Conservation (phyloP, 1,284 basidiomycete species). For the Blastosporella zonata region DNA sequence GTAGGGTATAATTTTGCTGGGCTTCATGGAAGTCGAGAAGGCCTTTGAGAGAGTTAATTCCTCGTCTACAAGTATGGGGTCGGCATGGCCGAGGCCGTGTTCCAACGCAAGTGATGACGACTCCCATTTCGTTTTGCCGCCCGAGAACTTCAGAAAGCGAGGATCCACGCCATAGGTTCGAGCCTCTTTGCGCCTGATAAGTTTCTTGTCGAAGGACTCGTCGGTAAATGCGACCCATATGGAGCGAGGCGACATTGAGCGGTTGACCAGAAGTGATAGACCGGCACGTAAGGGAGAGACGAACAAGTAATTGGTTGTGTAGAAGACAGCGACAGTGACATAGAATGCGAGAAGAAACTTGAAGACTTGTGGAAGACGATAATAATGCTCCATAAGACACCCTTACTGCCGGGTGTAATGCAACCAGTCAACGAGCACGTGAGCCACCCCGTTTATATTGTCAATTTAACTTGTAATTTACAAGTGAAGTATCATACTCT, state of each 20-base stretch:
- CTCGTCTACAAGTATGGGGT: conserved; percentile 36
- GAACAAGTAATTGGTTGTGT: conserved; percentile 34
- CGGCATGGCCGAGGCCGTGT: conserved; percentile 24
- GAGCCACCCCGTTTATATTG: no score
- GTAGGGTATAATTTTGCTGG: conserved; percentile 74
- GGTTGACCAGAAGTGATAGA: conserved; percentile 22
- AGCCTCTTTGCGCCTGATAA: conserved; percentile 7
- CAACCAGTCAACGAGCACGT: no score
- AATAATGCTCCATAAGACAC: neutral
- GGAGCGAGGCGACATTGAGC: conserved; percentile 18
- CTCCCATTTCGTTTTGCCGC: conserved; percentile 25
- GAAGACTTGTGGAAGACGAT: conserved; percentile 14
- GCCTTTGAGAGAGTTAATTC: conserved; percentile 60
- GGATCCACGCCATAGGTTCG: conserved; percentile 15
- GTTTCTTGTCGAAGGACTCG: conserved; percentile 3
- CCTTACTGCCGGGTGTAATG: no score
- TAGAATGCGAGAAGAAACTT: conserved; percentile 28
- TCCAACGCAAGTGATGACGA: conserved; percentile 26
- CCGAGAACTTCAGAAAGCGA: conserved; percentile 9
- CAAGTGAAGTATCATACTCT: no score
- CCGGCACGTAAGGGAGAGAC: conserved; percentile 24
- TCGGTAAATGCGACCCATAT: conserved; percentile 19
- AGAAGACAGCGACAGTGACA: conserved; percentile 34
- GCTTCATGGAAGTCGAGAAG: conserved; percentile 64
- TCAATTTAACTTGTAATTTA: no score